These are phyloP conservation scores for Podaxis pistillaris DNA, from an alignment of 768 basidiomycete species.

Conservation along the genomic window DNA sequence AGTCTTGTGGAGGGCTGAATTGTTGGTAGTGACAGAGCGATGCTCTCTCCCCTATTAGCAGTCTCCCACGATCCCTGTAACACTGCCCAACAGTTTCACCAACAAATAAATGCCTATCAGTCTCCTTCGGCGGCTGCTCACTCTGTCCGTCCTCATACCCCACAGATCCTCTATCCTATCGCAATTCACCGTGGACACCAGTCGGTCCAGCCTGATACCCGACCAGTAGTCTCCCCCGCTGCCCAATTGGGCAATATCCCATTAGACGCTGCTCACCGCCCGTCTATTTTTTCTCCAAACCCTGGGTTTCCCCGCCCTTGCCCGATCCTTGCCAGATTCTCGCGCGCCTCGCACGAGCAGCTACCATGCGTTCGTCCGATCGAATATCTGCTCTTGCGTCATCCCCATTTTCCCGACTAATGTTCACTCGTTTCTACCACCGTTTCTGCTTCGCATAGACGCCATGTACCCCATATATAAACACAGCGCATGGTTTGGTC, in stretches of 20 bases:
- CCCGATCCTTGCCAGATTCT: not conserved
- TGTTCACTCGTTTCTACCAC: not conserved
- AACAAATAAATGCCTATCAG: not conserved
- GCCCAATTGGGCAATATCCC: not conserved
- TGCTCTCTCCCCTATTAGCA: not conserved
- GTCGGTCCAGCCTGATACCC: not conserved
- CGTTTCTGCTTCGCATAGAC: not conserved
- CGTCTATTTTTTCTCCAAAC: not conserved
- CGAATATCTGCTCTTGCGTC: not conserved
- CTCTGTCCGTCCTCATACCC: not conserved
- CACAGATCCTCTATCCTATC: not conserved
- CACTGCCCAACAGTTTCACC: not conserved
- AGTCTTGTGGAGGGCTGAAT: not conserved
- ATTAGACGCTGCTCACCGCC: constrained; percentile 5
- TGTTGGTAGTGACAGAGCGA: not conserved
- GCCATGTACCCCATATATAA: not conserved
- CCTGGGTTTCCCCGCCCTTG: not conserved
- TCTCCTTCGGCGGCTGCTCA: not conserved
- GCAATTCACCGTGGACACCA: no score
- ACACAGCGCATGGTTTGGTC: not conserved
- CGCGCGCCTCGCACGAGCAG: not conserved
- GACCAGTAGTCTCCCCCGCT: not conserved
- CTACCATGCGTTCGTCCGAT: not conserved
- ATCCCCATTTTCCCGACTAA: not conserved
- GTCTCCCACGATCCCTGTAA: constrained; percentile 7